Percentiles rank a stretch among this genome's conserved stretches.
Evolutionary conservation across 2,329 filamentous ascomycete genomes (phyloP).

Genomic region (Ascochyta fabae): DNA sequence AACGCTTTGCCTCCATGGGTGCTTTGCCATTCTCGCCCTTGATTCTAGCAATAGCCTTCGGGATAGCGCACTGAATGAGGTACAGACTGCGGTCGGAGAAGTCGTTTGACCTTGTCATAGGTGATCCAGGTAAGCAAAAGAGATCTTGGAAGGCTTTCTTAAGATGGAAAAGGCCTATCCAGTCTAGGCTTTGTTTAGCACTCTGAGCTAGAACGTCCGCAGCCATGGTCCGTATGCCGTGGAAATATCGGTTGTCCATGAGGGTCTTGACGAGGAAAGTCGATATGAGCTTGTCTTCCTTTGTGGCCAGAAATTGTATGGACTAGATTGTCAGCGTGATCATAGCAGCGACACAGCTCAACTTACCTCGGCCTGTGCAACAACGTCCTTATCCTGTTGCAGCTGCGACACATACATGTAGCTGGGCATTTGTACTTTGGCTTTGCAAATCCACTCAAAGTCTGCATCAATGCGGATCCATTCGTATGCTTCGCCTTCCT

Average conservation of each 20-base stretch:
- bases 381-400: conserved; percentile 95
- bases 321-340: conserved; percentile 51
- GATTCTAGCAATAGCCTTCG: conserved; percentile 78
- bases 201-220: conserved; percentile 79
- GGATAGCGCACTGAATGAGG: conserved; percentile 81
- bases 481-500: conserved; percentile 96
- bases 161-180: conserved; percentile 83
- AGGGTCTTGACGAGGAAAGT: conserved; percentile 89
- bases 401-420: conserved; percentile 99
- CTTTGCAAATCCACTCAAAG: conserved; percentile 94
- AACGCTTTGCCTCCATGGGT: conserved; percentile 77
- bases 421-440: conserved; percentile 78
- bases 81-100: conserved; percentile 88
- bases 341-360: conserved; percentile 20
- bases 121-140: conserved; percentile 80
- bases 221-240: conserved; percentile 88
- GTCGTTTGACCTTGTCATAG: conserved; percentile 86
- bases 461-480: conserved; percentile 99
- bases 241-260: conserved; percentile 90
- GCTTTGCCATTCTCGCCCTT: conserved; percentile 78
- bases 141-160: conserved; percentile 85
- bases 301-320: conserved; percentile 74
- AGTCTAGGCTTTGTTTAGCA: conserved; percentile 63
- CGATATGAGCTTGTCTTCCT: conserved; percentile 77
- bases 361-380: conserved; percentile 69